Evolutionary conservation across 1,284 basidiomycete genomes (phyloP).

Genomic region (Microbotryum silenes-acaulis): DNA sequence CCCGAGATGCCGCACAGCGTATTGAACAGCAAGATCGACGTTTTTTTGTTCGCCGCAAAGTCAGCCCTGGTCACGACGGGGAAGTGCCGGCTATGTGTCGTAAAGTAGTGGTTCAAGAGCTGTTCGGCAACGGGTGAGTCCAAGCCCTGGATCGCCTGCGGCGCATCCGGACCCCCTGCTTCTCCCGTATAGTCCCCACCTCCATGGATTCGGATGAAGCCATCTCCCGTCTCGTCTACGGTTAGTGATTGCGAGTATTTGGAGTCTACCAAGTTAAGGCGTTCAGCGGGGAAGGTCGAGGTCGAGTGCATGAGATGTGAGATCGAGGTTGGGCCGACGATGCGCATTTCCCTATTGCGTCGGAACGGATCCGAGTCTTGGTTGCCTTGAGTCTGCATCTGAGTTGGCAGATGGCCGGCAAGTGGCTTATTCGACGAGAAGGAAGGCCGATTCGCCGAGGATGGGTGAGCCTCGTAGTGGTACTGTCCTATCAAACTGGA

Average conservation of each 20-base stretch:
- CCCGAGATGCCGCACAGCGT: slow-evolving; percentile 87
- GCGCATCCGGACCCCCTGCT: slow-evolving; percentile 32
- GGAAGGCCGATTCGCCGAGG: slow-evolving; percentile 19
- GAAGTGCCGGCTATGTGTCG: slow-evolving; percentile 70
- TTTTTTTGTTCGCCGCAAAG: slow-evolving; percentile 61
- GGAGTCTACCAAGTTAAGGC: slow-evolving; percentile 48
- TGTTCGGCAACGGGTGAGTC: slow-evolving; percentile 30
- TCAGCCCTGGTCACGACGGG: slow-evolving; percentile 81
- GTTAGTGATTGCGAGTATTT: slow-evolving; percentile 42
- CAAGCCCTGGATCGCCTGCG: slow-evolving; percentile 27
- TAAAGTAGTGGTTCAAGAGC: slow-evolving; percentile 71
- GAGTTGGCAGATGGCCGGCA: background rate
- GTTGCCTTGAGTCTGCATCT: background rate
- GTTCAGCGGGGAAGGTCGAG: slow-evolving; percentile 65
- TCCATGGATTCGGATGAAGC: slow-evolving; percentile 64
- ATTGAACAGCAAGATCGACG: slow-evolving; percentile 75
- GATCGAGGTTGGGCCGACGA: slow-evolving; percentile 67
- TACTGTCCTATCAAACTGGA: slow-evolving; percentile 1
- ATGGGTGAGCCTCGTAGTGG: background rate
- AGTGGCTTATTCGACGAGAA: slow-evolving; percentile 18
- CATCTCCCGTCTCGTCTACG: slow-evolving; percentile 64
- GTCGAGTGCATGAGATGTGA: slow-evolving; percentile 76
- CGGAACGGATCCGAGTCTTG: slow-evolving; percentile 4
- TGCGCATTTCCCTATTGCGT: slow-evolving; percentile 37
- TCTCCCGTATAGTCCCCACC: slow-evolving; percentile 25